These are phyloP conservation scores for Ustilago xerochloae DNA, from an alignment of 1,284 basidiomycete species.

Conservation along the genomic window DNA sequence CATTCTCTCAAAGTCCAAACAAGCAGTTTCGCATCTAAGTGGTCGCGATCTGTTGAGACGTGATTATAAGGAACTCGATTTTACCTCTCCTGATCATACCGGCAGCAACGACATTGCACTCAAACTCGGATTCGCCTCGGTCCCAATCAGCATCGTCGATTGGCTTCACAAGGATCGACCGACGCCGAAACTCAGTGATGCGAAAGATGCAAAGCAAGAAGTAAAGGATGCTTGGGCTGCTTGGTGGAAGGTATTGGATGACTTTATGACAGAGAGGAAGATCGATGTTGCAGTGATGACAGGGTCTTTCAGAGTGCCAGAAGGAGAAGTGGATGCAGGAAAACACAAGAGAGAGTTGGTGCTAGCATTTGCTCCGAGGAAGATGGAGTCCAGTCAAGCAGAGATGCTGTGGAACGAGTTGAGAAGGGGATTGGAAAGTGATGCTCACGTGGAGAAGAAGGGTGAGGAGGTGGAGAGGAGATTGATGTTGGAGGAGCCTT, in stretches of 20 bases:
- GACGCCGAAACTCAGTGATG: neutral
- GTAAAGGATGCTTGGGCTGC: constrained; percentile 48
- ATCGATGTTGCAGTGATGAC: constrained; percentile 58
- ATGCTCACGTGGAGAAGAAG: constrained; percentile 24
- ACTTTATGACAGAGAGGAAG: constrained; percentile 52
- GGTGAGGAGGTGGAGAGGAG: constrained; percentile 24
- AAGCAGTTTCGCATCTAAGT: constrained; percentile 76
- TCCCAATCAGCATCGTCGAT: constrained; percentile 53
- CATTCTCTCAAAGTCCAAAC: constrained; percentile 76
- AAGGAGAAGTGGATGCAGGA: constrained; percentile 40
- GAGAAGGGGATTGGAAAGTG: constrained; percentile 14
- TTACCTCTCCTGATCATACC: neutral
- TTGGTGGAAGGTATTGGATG: constrained; percentile 51
- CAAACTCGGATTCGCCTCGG: constrained; percentile 51
- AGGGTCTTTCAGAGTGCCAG: constrained; percentile 44
- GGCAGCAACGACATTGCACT: constrained; percentile 12
- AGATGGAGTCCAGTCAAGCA: constrained; percentile 20
- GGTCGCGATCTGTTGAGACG: constrained; percentile 83
- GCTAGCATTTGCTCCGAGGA: constrained; percentile 36
- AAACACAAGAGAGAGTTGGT: constrained; percentile 60
- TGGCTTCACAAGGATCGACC: constrained; percentile 55
- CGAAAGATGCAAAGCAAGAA: constrained; percentile 27
- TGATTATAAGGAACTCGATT: constrained; percentile 81
- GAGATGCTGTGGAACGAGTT: constrained; percentile 31
- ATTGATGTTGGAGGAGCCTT: constrained; percentile 49